These are phyloP conservation scores for Globisporangium sylvaticum DNA, from an alignment of 352 stramenopile species.

Conservation along the genomic window DNA sequence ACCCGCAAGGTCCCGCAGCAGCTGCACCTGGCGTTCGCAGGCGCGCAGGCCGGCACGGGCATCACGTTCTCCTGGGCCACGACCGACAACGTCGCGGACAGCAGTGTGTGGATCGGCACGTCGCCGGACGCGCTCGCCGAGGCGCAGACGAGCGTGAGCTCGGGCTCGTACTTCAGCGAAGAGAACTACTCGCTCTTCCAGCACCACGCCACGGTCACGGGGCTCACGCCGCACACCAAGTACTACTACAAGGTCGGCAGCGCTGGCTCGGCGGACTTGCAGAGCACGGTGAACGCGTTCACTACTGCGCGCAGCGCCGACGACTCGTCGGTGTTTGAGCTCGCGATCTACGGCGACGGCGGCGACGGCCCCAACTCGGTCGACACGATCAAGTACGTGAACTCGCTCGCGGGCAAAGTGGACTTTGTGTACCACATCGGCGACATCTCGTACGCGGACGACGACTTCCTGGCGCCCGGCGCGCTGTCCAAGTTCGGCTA, in stretches of 20 bases:
- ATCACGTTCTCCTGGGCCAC: conserved; percentile 69
- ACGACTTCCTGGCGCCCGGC: conserved; percentile 22
- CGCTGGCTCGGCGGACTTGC: conserved; percentile 18
- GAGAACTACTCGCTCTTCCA: conserved; percentile 39
- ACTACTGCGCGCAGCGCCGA: conserved; percentile 23
- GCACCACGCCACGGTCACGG: conserved; percentile 31
- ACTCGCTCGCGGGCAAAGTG: conserved; percentile 27
- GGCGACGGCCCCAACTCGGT: conserved; percentile 38
- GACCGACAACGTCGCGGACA: conserved; percentile 35
- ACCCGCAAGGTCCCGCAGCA: conserved; percentile 31
- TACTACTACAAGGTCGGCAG: conserved; percentile 55
- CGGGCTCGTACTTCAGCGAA: conserved; percentile 44
- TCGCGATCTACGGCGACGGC: conserved; percentile 55
- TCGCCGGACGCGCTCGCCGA: conserved; percentile 21
- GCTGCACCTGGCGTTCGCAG: conserved; percentile 53
- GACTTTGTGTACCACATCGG: conserved; percentile 72
- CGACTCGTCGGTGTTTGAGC: conserved; percentile 33
- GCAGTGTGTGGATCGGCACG: conserved; percentile 41
- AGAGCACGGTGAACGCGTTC: conserved; percentile 28
- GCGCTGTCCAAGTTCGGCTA: conserved; percentile 69
- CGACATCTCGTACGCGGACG: conserved; percentile 54
- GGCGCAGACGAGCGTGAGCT: conserved; percentile 20
- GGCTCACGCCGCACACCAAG: conserved; percentile 28
- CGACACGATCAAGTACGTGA: conserved; percentile 31
- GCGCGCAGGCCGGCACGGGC: conserved; percentile 33